These are phyloP conservation scores for Acidomyces sp. DNA, from an alignment of 495 filamentous ascomycete genomes.

Conservation along the genomic window DNA sequence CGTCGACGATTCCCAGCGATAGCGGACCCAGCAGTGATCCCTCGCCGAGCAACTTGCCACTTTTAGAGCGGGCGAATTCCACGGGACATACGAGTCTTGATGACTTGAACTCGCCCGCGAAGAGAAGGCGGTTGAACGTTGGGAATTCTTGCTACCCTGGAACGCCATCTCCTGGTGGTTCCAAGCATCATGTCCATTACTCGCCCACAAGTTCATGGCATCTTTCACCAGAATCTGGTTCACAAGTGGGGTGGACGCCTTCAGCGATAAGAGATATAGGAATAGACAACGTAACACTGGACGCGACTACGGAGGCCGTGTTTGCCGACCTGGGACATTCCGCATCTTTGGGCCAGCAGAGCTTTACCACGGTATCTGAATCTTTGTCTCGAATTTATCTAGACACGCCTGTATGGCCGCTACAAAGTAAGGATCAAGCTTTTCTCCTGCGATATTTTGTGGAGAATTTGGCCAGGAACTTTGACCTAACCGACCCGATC, in stretches of 20 bases:
- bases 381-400: conserved; percentile 16
- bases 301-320: background rate
- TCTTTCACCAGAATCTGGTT: too few species aligned
- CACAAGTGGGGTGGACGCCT: conserved; percentile 7
- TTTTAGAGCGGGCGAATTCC: background rate
- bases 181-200: background rate
- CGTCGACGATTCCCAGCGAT: background rate
- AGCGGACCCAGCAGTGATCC: background rate
- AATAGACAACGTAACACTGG: background rate
- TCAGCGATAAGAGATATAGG: background rate
- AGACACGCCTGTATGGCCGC: conserved; percentile 18
- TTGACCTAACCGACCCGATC: conserved; percentile 14
- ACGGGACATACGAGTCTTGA: background rate
- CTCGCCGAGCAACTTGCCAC: background rate
- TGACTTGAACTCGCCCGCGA: conserved; percentile 9
- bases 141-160: background rate
- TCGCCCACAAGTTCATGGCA: conserved; percentile 5
- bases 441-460: conserved; percentile 14
- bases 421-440: conserved; percentile 12
- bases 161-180: background rate
- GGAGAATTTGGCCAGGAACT: conserved; percentile 12
- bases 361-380: conserved; percentile 7
- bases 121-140: conserved; percentile 11
- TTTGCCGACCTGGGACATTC: conserved; percentile 1
- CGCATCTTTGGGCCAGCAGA: background rate